Percentiles rank a stretch among this genome's conserved stretches.
phyloP scores from a whole-genome alignment of 345 rosid species.

The Gossypioides kirkii region DNA sequence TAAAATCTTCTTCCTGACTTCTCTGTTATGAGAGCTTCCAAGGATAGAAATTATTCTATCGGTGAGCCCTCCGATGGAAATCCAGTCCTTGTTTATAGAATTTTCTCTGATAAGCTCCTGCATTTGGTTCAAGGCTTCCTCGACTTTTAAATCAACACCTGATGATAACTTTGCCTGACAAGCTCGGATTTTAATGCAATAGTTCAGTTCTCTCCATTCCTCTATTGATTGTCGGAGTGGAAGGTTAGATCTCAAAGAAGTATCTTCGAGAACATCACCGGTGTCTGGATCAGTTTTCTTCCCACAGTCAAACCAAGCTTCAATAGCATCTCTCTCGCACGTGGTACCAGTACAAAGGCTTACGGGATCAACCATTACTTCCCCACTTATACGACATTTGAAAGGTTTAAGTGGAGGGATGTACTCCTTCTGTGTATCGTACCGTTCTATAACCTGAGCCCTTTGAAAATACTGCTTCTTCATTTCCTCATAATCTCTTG shows the following conservation, averaged over 20 bases:
- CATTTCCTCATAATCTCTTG: constrained; percentile 49
- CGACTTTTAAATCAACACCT: constrained; percentile 29
- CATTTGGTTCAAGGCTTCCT: constrained; percentile 52
- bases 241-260: constrained; percentile 51
- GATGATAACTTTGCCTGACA: constrained; percentile 45
- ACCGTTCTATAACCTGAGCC: constrained; percentile 43
- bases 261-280: constrained; percentile 48
- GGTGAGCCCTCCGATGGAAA: constrained; percentile 51
- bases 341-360: constrained; percentile 76
- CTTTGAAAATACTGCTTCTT: constrained; percentile 46
- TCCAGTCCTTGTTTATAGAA: constrained; percentile 65
- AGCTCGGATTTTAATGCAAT: constrained; percentile 57
- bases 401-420: constrained; percentile 51
- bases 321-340: constrained; percentile 60
- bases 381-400: constrained; percentile 36
- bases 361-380: constrained; percentile 63
- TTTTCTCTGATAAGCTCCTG: constrained; percentile 51
- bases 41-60: constrained; percentile 42
- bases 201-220: constrained; percentile 70
- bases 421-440: constrained; percentile 39
- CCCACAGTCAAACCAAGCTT: constrained; percentile 44
- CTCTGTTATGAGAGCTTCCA: constrained; percentile 40
- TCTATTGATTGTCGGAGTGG: constrained; percentile 59
- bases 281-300: constrained; percentile 55
- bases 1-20: constrained; percentile 48